Evolutionary conservation across 2,329 filamentous ascomycete genomes (phyloP).

Genomic region (Colletotrichum tabaci): DNA sequence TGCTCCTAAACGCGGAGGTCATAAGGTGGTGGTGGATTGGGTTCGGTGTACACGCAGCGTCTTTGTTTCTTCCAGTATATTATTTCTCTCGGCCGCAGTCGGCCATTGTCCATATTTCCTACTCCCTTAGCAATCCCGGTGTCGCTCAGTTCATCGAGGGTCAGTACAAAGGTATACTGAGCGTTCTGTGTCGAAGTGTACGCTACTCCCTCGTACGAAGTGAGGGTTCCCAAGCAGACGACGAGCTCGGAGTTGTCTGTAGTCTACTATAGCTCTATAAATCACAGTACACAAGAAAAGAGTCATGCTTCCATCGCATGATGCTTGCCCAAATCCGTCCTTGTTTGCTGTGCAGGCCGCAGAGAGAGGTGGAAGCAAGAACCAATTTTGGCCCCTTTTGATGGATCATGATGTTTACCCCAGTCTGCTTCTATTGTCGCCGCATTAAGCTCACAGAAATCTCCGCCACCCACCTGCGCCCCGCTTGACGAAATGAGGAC

Average conservation of each 20-base stretch:
- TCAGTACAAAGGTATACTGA: background rate
- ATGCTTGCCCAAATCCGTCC: no score
- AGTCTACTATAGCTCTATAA: background rate
- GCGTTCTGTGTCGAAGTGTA: background rate
- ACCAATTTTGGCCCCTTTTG: background rate
- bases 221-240: background rate
- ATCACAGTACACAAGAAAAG: background rate
- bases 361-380: background rate
- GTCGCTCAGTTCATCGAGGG: background rate
- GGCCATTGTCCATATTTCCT: constrained; percentile 16
- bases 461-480: no score
- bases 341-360: background rate
- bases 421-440: background rate
- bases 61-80: constrained; percentile 17
- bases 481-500: no score
- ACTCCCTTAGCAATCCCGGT: background rate
- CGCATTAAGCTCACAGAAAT: background rate
- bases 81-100: background rate
- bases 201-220: background rate
- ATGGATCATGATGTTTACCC: background rate
- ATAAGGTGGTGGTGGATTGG: background rate
- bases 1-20: constrained; percentile 50
- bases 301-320: background rate
- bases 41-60: background rate
- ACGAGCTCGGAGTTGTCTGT: background rate